Evolutionary conservation across 805 yeast genomes (phyloP).

Genomic region (Cephaloascus albidus): DNA sequence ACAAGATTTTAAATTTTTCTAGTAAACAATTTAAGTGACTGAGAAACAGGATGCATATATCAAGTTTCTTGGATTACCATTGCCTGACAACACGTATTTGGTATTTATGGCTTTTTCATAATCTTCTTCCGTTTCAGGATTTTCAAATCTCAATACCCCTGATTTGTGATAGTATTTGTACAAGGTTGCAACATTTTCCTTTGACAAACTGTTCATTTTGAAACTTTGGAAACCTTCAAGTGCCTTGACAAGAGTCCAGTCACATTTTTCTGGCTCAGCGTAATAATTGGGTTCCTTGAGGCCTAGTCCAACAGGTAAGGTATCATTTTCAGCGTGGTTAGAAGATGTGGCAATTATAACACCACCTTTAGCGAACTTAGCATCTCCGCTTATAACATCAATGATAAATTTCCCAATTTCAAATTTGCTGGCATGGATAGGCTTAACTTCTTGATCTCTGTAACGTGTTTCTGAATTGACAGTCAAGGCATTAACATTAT

Average conservation of each 20-base stretch:
- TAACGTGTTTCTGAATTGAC: constrained; percentile 50
- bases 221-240: constrained; percentile 14
- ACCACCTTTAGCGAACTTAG: constrained; percentile 49
- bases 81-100: constrained; percentile 49
- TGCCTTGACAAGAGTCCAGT: constrained; percentile 41
- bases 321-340: constrained; percentile 39
- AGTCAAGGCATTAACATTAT: constrained; percentile 59
- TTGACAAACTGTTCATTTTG: constrained; percentile 8
- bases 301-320: constrained; percentile 54
- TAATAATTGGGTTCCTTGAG: constrained; percentile 47
- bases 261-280: constrained; percentile 37
- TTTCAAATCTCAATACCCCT: constrained; percentile 32
- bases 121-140: constrained; percentile 22
- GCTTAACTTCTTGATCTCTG: constrained; percentile 42
- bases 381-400: constrained; percentile 43
- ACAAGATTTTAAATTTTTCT: too few species aligned
- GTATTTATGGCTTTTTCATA: constrained; percentile 30
- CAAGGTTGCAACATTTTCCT: constrained; percentile 24
- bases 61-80: constrained; percentile 54
- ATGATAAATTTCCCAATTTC: constrained; percentile 55
- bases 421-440: constrained; percentile 50
- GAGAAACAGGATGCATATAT: constrained; percentile 30
- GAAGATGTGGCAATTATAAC: constrained; percentile 56
- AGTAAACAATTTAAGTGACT: too few species aligned
- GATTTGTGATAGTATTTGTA: constrained; percentile 14